These are phyloP conservation scores for Daphne laureola DNA, from an alignment of 441 rosid genomes.

Conservation along the genomic window DNA sequence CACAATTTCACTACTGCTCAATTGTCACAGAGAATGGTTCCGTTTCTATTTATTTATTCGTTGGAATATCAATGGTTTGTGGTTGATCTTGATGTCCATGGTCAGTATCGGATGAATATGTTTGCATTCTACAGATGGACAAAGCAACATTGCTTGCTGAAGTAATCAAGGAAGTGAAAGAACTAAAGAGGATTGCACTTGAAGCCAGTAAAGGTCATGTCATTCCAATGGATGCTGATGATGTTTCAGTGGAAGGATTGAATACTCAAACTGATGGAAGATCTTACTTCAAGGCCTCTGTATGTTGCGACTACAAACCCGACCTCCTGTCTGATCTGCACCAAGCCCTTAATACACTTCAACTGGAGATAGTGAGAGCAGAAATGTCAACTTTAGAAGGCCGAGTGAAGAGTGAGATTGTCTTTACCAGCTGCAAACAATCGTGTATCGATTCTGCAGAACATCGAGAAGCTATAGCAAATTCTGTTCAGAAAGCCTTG, in stretches of 20 bases:
- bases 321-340: constrained; percentile 38
- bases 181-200: constrained; percentile 39
- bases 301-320: constrained; percentile 55
- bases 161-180: constrained; percentile 46
- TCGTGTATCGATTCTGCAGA: constrained; percentile 10
- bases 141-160: constrained; percentile 66
- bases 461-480: constrained; percentile 13
- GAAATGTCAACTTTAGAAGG: constrained; percentile 47
- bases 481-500: constrained; percentile 35
- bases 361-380: constrained; percentile 28
- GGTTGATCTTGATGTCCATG: too few species aligned
- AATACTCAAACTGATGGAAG: constrained; percentile 19
- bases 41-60: too few species aligned
- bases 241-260: constrained; percentile 39
- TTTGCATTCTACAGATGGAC: constrained; percentile 39
- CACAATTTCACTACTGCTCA: not conserved
- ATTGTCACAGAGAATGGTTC: too few species aligned
- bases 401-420: constrained; percentile 36
- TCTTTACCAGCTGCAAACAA: constrained; percentile 23
- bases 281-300: constrained; percentile 35
- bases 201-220: constrained; percentile 41
- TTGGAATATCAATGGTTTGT: too few species aligned
- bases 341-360: constrained; percentile 40
- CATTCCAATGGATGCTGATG: constrained; percentile 48
- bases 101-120: too few species aligned